phyloP scores from a whole-genome alignment of 1,284 basidiomycete genomes.

The Sporisorium iseilematis-ciliati region DNA sequence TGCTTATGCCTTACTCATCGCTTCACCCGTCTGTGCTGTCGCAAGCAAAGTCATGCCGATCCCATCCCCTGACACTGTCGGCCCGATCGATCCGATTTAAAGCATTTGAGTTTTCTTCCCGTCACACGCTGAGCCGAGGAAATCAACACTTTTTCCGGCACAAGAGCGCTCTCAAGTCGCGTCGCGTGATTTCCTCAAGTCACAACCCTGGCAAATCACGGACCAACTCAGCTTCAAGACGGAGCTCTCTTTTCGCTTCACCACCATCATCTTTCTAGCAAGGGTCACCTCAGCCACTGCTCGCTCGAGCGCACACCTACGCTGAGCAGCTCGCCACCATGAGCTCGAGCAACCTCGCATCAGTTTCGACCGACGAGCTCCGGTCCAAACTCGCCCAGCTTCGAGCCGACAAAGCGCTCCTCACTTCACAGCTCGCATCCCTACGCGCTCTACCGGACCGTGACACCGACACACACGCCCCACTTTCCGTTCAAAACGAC shows the following conservation, averaged over 20 bases:
- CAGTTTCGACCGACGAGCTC: constrained; percentile 32
- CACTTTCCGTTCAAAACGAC: constrained; percentile 23
- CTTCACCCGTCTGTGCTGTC: not conserved
- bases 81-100: no score
- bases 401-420: constrained; percentile 39
- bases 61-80: no score
- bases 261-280: constrained; percentile 6
- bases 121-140: no score
- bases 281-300: not conserved
- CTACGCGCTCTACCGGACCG: constrained; percentile 27
- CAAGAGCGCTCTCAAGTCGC: constrained; percentile 12
- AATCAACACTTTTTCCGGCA: not conserved
- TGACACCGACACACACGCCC: not conserved
- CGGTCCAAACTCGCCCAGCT: constrained; percentile 28
- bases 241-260: not conserved
- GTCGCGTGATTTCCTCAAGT: constrained; percentile 14
- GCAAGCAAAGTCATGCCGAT: no score
- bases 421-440: constrained; percentile 39
- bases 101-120: no score
- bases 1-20: not conserved
- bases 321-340: constrained; percentile 5
- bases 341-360: constrained; percentile 11
- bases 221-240: constrained; percentile 8
- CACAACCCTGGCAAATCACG: not conserved
- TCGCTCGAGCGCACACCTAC: not conserved